Evolutionary conservation across 176 grass and related monocot species (phyloP).

Genomic region (Tillandsia leiboldiana): DNA sequence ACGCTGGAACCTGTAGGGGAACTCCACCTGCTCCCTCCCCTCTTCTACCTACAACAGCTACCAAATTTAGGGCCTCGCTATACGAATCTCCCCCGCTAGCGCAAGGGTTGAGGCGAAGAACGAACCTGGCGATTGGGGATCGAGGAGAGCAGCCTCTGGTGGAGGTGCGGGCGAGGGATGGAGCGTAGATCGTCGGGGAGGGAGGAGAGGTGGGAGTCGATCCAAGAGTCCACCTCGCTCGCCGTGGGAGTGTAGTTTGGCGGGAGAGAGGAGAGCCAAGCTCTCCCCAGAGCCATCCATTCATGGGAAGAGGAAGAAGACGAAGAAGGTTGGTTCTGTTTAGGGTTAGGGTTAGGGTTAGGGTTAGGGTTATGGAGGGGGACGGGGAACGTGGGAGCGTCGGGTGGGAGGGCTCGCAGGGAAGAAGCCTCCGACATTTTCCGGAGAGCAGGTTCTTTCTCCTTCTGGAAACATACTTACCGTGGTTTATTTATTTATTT

Average conservation of each 20-base stretch:
- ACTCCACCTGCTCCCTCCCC: slow-evolving; percentile 53
- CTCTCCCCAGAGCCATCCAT: slow-evolving; percentile 39
- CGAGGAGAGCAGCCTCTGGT: slow-evolving; percentile 52
- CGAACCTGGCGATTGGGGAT: slow-evolving; percentile 24
- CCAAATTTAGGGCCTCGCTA: no score
- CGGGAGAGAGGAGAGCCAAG: slow-evolving; percentile 63
- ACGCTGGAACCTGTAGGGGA: slow-evolving; percentile 82
- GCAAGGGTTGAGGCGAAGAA: no score
- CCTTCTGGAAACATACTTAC: no score
- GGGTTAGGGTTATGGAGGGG: slow-evolving; percentile 20
- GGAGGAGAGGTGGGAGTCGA: slow-evolving; percentile 40
- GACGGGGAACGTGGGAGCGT: slow-evolving; percentile 32
- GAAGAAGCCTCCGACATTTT: slow-evolving; percentile 52
- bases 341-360: not conserved
- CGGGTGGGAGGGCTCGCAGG: slow-evolving; percentile 45
- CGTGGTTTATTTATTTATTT: no score
- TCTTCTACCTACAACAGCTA: slow-evolving; percentile 32
- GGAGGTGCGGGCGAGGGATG: slow-evolving; percentile 51
- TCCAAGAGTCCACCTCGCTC: slow-evolving; percentile 54
- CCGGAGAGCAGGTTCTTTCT: not conserved
- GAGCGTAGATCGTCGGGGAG: slow-evolving; percentile 25
- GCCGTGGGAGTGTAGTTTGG: slow-evolving; percentile 36
- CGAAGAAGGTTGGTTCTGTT: slow-evolving; percentile 6
- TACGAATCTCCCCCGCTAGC: no score
- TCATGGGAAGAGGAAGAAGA: slow-evolving; percentile 24